Base-by-base conservation (phyloP, 352 stramenopile species). In the Phytophthora pisi region DNA sequence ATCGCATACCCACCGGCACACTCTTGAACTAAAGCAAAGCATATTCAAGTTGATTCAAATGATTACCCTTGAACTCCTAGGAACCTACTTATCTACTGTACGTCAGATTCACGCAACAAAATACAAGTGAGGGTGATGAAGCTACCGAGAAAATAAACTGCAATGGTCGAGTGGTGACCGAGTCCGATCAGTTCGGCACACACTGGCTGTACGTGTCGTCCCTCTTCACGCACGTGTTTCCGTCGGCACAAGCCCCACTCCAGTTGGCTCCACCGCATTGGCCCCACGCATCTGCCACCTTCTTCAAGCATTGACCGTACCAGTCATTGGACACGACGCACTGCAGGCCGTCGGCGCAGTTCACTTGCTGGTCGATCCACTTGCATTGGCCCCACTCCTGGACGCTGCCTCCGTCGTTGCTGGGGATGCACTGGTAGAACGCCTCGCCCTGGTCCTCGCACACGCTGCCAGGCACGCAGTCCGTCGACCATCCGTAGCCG, bases 301-400 rank as follows among this genome's bases (percentile, higher is more conserved):
- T 71, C 38, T 59, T 66, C 8, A 69, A 64, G 56, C 72, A 77
- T 51, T 79, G 72, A 23, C 56, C 63, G 64, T 75, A 79, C 53
- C 55, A 76, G 56, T 77, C 60, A 36, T 65, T 67, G 52, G 64
- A 67, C 45, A 68, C 63, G 18, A 62, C 47, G 36, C 68, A 80
- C 26, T 66, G 51, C 23, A 71, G 23, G 7, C 57, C 72, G 24
- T 66, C 47, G 2, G 54, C 61, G 56, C 64, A 80, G 6, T 40
- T 38, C 8, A 63, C 57, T 16, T 64, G 52, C n/a, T 65, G 61
- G 26, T 55, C 57, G 24, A 61, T 30, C 23, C 61, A 72, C 30
- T 73, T 72, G 57, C 72, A 79, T 51, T 79, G 72, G 15, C 59
- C 56, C 70, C 70, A 75, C 24, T 68, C 46, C 53, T 57, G 18